phyloP scores from a whole-genome alignment of 1,139 yeast species.

The Candida neerlandica region DNA sequence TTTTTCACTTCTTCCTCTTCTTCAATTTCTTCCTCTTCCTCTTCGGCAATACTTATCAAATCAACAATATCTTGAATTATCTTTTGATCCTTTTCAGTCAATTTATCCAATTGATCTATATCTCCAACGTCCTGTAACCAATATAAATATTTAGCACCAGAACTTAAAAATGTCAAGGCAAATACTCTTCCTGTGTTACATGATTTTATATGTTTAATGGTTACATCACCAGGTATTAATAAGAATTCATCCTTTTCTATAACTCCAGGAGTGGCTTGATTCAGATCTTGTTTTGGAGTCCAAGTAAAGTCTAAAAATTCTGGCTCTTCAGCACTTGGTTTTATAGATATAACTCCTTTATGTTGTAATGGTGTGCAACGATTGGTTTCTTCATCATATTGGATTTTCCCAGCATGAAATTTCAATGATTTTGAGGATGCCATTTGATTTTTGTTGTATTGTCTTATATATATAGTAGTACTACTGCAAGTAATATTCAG shows the following conservation, averaged over 20 bases:
- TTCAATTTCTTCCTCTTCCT: slow-evolving; percentile 50
- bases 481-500: too few relatives aligned
- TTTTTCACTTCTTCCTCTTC: slow-evolving; percentile 24
- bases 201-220: slow-evolving; percentile 73
- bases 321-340: slow-evolving; percentile 59
- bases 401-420: slow-evolving; percentile 88
- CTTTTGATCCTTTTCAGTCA: slow-evolving; percentile 64
- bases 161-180: slow-evolving; percentile 76
- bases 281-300: slow-evolving; percentile 39
- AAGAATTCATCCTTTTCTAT: slow-evolving; percentile 68
- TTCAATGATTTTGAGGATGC: slow-evolving; percentile 28
- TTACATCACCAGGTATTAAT: slow-evolving; percentile 91
- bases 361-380: slow-evolving; percentile 75
- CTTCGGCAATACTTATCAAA: slow-evolving; percentile 47
- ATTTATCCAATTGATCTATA: slow-evolving; percentile 59
- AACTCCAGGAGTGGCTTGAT: slow-evolving; percentile 31
- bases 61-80: slow-evolving; percentile 55
- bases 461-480: not conserved
- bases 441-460: slow-evolving; percentile 5
- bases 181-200: slow-evolving; percentile 85
- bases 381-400: slow-evolving; percentile 68
- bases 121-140: slow-evolving; percentile 90
- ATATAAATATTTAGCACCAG: slow-evolving; percentile 82
- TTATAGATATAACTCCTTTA: slow-evolving; percentile 72
- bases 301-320: slow-evolving; percentile 47